A percentile compares a stretch with the other conserved stretches of the same genome.
Conservation (phyloP, 805 yeast species). For the Cyberlindnera maritima region DNA sequence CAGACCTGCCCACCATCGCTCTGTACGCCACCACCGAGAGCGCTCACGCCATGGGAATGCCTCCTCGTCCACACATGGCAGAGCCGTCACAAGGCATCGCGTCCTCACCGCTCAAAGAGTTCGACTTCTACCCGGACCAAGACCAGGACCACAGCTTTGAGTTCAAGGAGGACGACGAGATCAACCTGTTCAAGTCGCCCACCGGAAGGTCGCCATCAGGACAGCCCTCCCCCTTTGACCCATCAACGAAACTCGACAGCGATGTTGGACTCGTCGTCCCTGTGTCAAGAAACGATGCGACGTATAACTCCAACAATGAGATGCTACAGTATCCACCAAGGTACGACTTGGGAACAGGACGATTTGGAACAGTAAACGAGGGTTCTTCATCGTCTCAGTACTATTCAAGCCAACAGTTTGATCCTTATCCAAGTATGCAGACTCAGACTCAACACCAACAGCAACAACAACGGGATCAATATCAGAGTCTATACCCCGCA, state of each 20-base stretch:
- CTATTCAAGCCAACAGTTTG: not conserved
- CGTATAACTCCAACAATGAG: slow-evolving; percentile 1
- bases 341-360: not conserved
- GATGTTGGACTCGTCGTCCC: slow-evolving; percentile 8
- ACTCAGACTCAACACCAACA: not conserved
- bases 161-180: not conserved
- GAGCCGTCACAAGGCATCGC: not conserved
- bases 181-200: not conserved
- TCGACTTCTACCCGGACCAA: not conserved
- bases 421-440: not conserved
- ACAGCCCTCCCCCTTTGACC: not conserved
- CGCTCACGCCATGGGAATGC: slow-evolving; percentile 1
- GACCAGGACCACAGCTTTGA: not conserved
- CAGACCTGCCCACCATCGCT: not conserved
- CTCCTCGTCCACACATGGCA: slow-evolving; percentile 1
- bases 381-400: not conserved
- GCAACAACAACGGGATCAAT: not conserved
- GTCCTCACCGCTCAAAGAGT: not conserved
- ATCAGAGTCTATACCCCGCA: slow-evolving; percentile 2
- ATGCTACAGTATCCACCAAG: slow-evolving; percentile 5
- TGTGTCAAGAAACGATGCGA: slow-evolving; percentile 4
- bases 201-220: not conserved
- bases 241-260: not conserved
- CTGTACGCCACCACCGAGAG: not conserved
- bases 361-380: not conserved